Conservation (phyloP, 345 rosid genomes). For the Atalantia buxifolia region DNA sequence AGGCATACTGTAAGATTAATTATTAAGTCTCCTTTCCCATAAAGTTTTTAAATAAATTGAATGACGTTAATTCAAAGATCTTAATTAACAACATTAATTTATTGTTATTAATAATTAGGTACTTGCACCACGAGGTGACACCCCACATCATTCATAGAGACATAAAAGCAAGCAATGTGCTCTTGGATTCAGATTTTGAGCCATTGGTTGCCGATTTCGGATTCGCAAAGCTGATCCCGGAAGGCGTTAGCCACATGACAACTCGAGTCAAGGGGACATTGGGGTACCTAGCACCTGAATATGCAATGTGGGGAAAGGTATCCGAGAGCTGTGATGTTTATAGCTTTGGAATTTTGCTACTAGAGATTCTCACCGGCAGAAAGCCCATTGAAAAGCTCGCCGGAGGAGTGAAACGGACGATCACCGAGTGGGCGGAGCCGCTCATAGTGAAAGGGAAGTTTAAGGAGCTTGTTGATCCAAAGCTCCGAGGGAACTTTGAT, state of each 20-base stretch:
- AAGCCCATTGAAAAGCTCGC: constrained; percentile 75
- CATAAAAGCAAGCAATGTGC: constrained; percentile 59
- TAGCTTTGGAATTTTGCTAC: constrained; percentile 79
- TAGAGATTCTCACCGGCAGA: constrained; percentile 66
- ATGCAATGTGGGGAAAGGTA: constrained; percentile 80
- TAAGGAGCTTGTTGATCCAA: constrained; percentile 71
- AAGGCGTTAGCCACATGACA: constrained; percentile 72
- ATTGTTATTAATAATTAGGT: constrained; percentile 21
- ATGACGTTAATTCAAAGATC: background rate
- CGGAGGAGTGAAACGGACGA: constrained; percentile 58
- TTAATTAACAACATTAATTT: background rate
- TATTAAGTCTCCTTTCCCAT: too few relatives aligned
- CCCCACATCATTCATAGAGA: constrained; percentile 65
- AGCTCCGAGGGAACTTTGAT: constrained; percentile 57
- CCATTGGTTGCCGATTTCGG: constrained; percentile 91
- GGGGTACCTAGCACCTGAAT: constrained; percentile 87
- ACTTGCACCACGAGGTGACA: constrained; percentile 67
- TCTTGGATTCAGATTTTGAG: constrained; percentile 69
- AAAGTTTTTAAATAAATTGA: background rate
- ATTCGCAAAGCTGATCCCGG: constrained; percentile 78
- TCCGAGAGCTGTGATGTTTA: constrained; percentile 84
- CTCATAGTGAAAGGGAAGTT: constrained; percentile 44
- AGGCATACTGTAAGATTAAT: constrained; percentile 51
- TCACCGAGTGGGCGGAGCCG: constrained; percentile 85
- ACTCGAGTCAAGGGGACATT: constrained; percentile 69